Evolutionary conservation across 2,329 filamentous ascomycete species (phyloP), one percentile per base, ranked within the genome.

Genomic region (Coccinonectria pachysandricola): DNA sequence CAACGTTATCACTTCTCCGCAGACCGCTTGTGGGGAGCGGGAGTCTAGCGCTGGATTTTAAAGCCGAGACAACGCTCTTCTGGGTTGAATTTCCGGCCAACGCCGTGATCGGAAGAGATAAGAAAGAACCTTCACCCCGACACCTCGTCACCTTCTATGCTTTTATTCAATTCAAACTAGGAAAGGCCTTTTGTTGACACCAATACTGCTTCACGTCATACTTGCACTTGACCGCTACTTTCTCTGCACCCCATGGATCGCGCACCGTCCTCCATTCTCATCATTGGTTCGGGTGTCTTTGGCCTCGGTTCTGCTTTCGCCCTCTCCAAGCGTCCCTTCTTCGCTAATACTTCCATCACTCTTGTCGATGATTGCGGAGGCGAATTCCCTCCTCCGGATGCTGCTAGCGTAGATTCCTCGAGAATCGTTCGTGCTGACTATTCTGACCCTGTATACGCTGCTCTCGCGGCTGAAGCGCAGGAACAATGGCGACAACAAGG

Each of bases 401-500:
- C 65, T 31, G 65, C 72, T 26, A 74, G 68, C 37, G 65, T 77
- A 45, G 75, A 79, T 54, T 64, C 63, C 4, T 77, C 72, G 9
- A 68, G 75, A 39, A 75, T 79, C 41, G 64, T 79, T 37, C 65
- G 75, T 30, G 59, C 71, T 26, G 88, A 96, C 63, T 96, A 96
- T 49, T 77, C 82, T 5, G 76, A 88, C 47, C 60, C 71, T 0
- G 70, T 76, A 12, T 96, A 96, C 55, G 71, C 84, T 5, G 59
- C 64, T 10, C 72, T 96, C 23, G 85, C 79, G 12, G 65, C 71
- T 11, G 62, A 72, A 18, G 85, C 86, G 2, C 80, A 83, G 45
- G 54, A 64, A 11, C 61, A 68, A 47, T 91, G 75, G 82, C 72
- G 79, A 42, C 70, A 68, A 50, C 53, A 53, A 42, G 71, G 62